phyloP scores from a whole-genome alignment of 805 yeast species.

The Ogataea ganodermae region DNA sequence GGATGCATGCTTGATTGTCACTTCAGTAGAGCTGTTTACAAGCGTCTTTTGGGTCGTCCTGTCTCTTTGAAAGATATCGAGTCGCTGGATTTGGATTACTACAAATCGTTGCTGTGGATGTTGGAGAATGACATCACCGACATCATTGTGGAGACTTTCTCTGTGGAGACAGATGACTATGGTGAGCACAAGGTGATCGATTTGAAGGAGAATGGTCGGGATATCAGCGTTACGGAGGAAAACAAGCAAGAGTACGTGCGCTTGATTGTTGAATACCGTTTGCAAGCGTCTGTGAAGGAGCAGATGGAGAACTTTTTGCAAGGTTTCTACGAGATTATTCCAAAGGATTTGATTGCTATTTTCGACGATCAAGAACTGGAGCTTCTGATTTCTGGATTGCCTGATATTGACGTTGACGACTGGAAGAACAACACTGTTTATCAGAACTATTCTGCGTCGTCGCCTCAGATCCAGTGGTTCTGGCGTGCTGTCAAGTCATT shows the following conservation, averaged over 20 bases:
- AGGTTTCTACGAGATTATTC: conserved; percentile 90
- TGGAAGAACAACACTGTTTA: conserved; percentile 88
- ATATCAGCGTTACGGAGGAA: conserved; percentile 84
- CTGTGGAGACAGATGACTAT: conserved; percentile 90
- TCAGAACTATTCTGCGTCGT: conserved; percentile 77
- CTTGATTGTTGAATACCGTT: conserved; percentile 80
- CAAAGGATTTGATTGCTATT: conserved; percentile 76
- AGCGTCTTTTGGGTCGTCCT: conserved; percentile 73
- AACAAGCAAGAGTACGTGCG: conserved; percentile 90
- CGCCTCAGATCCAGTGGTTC: conserved; percentile 91
- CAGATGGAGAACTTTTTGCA: conserved; percentile 82
- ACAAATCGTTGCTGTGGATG: conserved; percentile 93
- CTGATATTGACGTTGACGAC: conserved; percentile 93
- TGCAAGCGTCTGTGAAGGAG: conserved; percentile 79
- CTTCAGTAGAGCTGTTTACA: conserved; percentile 93
- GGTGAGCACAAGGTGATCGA: conserved; percentile 88
- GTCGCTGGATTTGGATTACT: conserved; percentile 86
- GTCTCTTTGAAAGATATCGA: conserved; percentile 94
- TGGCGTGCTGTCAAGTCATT: conserved; percentile 98
- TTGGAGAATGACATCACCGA: conserved; percentile 95
- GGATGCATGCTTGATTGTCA: conserved; percentile 87
- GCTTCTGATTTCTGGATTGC: conserved; percentile 87
- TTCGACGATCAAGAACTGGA: conserved; percentile 97
- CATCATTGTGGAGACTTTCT: conserved; percentile 89
- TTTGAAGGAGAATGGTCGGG: conserved; percentile 76